These are phyloP conservation scores for Fraxinus platypoda DNA, from an alignment of 305 asterid species.

Conservation along the genomic window DNA sequence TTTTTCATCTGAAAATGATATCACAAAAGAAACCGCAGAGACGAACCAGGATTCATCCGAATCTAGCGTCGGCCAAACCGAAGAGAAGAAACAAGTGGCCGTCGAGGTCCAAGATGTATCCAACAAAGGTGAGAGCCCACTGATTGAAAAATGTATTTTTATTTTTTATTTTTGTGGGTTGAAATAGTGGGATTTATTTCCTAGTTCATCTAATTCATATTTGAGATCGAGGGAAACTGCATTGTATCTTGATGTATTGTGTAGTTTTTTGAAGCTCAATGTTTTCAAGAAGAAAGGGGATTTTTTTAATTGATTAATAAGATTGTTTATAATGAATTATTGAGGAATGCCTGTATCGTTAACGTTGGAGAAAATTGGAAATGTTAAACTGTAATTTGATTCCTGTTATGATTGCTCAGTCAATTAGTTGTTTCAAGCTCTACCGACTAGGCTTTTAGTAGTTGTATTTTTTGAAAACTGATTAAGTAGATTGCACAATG, in stretches of 20 bases:
- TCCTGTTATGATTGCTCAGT: not conserved
- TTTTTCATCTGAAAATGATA: constrained; percentile 54
- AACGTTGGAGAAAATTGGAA: too few species aligned
- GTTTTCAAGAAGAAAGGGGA: not conserved
- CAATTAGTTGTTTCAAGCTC: not conserved
- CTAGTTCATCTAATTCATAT: not conserved
- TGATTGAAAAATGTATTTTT: not conserved
- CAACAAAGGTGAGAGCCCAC: constrained; percentile 46
- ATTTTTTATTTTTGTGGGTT: not conserved
- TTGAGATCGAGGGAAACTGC: not conserved
- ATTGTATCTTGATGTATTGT: not conserved
- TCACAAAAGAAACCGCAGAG: constrained; percentile 13
- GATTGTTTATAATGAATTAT: not conserved
- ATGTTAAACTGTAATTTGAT: not conserved
- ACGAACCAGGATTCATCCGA: constrained; percentile 34
- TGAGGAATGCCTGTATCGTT: too few species aligned
- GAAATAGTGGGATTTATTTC: not conserved
- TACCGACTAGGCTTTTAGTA: not conserved
- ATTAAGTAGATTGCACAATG: not conserved
- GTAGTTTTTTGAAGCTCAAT: not conserved
- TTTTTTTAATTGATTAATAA: not conserved
- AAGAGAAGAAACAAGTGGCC: constrained; percentile 25
- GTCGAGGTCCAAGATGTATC: constrained; percentile 45
- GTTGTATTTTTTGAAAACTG: not conserved
- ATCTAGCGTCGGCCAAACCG: constrained; percentile 24